These are phyloP conservation scores for Clavaria fumosa DNA, from an alignment of 768 basidiomycete genomes.

Conservation along the genomic window DNA sequence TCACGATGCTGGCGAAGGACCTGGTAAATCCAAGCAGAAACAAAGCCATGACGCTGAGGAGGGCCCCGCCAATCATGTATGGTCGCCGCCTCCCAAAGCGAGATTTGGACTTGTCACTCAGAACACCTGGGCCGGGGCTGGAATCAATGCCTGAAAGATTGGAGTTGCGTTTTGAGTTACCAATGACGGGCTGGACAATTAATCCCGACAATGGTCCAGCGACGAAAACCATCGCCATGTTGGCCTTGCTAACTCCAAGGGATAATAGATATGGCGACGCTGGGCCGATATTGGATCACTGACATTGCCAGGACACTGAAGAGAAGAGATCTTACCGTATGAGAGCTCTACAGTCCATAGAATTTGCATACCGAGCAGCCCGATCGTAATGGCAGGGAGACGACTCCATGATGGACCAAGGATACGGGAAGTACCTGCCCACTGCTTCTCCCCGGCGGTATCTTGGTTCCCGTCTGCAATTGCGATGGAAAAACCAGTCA, in stretches of 20 bases:
- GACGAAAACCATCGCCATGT: slow-evolving; percentile 82
- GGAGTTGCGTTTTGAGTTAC: slow-evolving; percentile 20
- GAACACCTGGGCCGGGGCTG: slow-evolving; percentile 26
- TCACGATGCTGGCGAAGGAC: slow-evolving; percentile 40
- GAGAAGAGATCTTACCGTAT: slow-evolving; percentile 62
- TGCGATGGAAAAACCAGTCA: too few relatives aligned
- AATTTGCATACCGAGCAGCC: slow-evolving; percentile 72
- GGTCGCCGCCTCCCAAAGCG: slow-evolving; percentile 76
- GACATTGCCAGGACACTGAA: too few relatives aligned
- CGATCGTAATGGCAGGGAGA: slow-evolving; percentile 58
- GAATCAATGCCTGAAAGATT: slow-evolving; percentile 8
- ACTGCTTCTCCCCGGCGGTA: slow-evolving; percentile 18
- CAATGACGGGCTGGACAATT: slow-evolving; percentile 82
- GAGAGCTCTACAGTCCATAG: slow-evolving; percentile 95
- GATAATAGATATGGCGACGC: slow-evolving; percentile 81
- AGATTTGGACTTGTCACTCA: slow-evolving; percentile 76
- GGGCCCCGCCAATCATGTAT: slow-evolving; percentile 62
- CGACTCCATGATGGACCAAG: slow-evolving; percentile 53
- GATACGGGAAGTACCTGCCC: slow-evolving; percentile 43
- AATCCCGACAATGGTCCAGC: slow-evolving; percentile 86
- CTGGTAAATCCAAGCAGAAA: slow-evolving; percentile 74
- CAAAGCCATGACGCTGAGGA: slow-evolving; percentile 55
- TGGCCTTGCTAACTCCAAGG: slow-evolving; percentile 72
- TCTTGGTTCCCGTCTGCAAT: too few relatives aligned
- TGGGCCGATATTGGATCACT: too few relatives aligned